Percentiles rank a stretch among this genome's conserved stretches.
Evolutionary conservation across 495 filamentous ascomycete genomes (phyloP).

Genomic region (Daldinia concentrica): DNA sequence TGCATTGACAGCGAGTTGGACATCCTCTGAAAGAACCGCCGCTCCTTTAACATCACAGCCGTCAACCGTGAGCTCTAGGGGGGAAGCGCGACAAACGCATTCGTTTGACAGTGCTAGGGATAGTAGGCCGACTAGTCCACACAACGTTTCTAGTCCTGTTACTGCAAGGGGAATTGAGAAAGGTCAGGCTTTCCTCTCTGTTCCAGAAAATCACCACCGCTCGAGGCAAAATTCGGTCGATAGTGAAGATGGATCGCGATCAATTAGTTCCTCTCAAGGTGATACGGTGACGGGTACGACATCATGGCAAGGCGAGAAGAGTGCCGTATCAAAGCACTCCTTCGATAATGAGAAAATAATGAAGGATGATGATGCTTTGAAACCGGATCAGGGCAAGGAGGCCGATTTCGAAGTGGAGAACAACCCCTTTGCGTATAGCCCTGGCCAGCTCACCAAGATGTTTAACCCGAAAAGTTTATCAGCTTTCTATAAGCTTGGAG

Average conservation of each 20-base stretch:
- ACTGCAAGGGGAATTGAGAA: slow-evolving; percentile 56
- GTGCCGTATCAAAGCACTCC: slow-evolving; percentile 42
- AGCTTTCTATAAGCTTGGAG: slow-evolving; percentile 74
- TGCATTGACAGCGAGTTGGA: slow-evolving; percentile 54
- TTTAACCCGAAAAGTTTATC: slow-evolving; percentile 78
- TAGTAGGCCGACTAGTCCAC: slow-evolving; percentile 85
- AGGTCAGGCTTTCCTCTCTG: slow-evolving; percentile 57
- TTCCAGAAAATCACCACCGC: slow-evolving; percentile 54
- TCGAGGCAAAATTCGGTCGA: slow-evolving; percentile 65
- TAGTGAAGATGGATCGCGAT: slow-evolving; percentile 60
- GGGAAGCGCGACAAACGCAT: slow-evolving; percentile 65
- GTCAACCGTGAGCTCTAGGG: slow-evolving; percentile 36
- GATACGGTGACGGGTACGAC: slow-evolving; percentile 52
- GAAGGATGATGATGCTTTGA: slow-evolving; percentile 64
- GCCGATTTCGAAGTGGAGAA: slow-evolving; percentile 70
- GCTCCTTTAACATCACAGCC: slow-evolving; percentile 50
- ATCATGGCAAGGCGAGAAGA: slow-evolving; percentile 53
- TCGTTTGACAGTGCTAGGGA: slow-evolving; percentile 77
- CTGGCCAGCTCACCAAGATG: slow-evolving; percentile 77
- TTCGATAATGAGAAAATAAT: slow-evolving; percentile 59
- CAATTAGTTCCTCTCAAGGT: slow-evolving; percentile 54
- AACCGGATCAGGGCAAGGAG: slow-evolving; percentile 71
- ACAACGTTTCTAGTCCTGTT: slow-evolving; percentile 83
- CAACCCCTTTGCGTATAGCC: slow-evolving; percentile 76
- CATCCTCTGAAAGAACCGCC: slow-evolving; percentile 56